Percentiles rank a stretch among this genome's conserved stretches.
These are phyloP conservation scores for Ustanciosporium gigantosporum DNA, from an alignment of 1,284 basidiomycete genomes.

Conservation along the genomic window DNA sequence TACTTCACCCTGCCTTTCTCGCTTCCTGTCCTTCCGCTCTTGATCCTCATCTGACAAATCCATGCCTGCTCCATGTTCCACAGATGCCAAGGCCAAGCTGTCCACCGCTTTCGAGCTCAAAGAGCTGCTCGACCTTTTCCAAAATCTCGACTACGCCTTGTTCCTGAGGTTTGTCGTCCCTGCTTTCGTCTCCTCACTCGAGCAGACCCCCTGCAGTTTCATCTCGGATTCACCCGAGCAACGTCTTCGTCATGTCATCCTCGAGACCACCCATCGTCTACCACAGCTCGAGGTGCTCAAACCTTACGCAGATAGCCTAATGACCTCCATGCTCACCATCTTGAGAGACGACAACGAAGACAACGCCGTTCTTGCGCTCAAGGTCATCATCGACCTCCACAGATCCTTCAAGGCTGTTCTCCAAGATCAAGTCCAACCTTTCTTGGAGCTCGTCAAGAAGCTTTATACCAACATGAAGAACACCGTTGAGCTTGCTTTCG, in stretches of 20 bases:
- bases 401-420: conserved; percentile 64
- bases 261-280: conserved; percentile 72
- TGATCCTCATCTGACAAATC: not conserved
- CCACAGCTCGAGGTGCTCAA: conserved; percentile 80
- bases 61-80: not conserved
- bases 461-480: conserved; percentile 76
- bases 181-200: conserved; percentile 76
- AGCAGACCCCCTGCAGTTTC: conserved; percentile 75
- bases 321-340: conserved; percentile 75
- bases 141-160: conserved; percentile 71
- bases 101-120: conserved; percentile 51
- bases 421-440: conserved; percentile 78
- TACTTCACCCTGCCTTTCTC: not conserved
- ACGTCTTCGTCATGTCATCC: conserved; percentile 66
- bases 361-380: conserved; percentile 87
- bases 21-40: too few species aligned
- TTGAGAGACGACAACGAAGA: conserved; percentile 94
- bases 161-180: conserved; percentile 70
- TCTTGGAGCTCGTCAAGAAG: conserved; percentile 75
- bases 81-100: conserved; percentile 43
- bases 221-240: conserved; percentile 79
- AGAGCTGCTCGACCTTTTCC: conserved; percentile 52
- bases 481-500: conserved; percentile 77
- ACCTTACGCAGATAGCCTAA: conserved; percentile 72
- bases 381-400: conserved; percentile 80